These are phyloP conservation scores for Rhodotorula sp. DNA, from an alignment of 1,284 basidiomycete genomes.

Conservation along the genomic window DNA sequence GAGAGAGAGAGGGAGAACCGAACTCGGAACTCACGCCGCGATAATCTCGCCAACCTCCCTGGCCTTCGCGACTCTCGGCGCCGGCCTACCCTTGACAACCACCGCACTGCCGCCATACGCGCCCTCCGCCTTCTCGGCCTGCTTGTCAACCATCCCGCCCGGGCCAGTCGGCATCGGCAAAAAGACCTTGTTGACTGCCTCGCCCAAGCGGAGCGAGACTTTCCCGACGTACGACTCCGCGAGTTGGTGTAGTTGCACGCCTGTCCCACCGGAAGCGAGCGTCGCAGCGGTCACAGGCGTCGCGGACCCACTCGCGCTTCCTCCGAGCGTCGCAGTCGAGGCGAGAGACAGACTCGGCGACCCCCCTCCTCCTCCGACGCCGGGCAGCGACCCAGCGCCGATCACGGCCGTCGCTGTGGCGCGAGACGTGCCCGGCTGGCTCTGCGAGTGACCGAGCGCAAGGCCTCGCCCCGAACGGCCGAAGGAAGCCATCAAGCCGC, in stretches of 20 bases:
- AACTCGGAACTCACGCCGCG: constrained; percentile 23
- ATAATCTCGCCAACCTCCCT: constrained; percentile 40
- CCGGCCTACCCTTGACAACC: constrained; percentile 23
- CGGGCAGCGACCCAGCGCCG: neutral
- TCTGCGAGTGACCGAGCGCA: constrained; percentile 18
- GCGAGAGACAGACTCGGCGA: neutral
- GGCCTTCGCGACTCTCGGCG: constrained; percentile 36
- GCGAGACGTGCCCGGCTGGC: constrained; percentile 18
- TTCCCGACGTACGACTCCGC: constrained; percentile 44
- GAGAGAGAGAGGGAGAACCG: neutral
- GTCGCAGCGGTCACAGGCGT: neutral
- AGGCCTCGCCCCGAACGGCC: constrained; percentile 9
- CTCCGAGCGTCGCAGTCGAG: neutral
- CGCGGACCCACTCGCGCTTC: constrained; percentile 4
- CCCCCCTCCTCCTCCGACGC: neutral
- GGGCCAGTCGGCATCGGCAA: constrained; percentile 18
- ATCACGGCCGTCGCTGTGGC: constrained; percentile 2
- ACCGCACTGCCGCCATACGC: constrained; percentile 9
- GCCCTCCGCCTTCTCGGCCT: constrained; percentile 8
- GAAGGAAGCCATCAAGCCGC: constrained; percentile 18
- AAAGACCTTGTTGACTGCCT: constrained; percentile 44
- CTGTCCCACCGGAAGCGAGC: neutral
- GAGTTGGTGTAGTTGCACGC: constrained; percentile 30
- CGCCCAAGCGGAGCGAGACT: constrained; percentile 40
- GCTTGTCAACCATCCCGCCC: constrained; percentile 16